phyloP scores from a whole-genome alignment of 1,284 basidiomycete genomes.

The Xerocomus amazonicus region DNA sequence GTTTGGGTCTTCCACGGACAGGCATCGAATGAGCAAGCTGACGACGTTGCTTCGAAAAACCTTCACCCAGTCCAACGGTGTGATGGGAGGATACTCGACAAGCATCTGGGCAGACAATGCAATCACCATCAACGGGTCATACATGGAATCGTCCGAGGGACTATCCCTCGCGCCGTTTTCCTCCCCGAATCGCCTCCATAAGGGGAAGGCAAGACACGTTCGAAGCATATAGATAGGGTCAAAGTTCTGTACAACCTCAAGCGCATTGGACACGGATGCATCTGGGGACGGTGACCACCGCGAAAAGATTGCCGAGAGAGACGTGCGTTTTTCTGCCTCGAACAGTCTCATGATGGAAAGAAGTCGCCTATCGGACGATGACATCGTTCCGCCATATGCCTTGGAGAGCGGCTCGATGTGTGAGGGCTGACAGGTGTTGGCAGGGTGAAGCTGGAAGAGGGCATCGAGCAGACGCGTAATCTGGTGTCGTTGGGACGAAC shows the following conservation, averaged over 20 bases:
- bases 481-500: conserved; percentile 37
- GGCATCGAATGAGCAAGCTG: conserved; percentile 67
- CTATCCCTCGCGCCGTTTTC: conserved; percentile 26
- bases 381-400: conserved; percentile 73
- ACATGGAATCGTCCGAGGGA: conserved; percentile 45
- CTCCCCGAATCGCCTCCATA: conserved; percentile 46
- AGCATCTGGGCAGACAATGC: conserved; percentile 66
- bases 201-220: conserved; percentile 73
- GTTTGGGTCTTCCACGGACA: conserved; percentile 65
- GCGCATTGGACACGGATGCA: conserved; percentile 40
- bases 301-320: conserved; percentile 57
- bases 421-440: conserved; percentile 78
- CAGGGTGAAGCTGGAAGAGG: conserved; percentile 72
- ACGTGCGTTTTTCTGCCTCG: conserved; percentile 67
- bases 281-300: conserved; percentile 57
- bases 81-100: conserved; percentile 51
- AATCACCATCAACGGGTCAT: conserved; percentile 82
- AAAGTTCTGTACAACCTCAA: conserved; percentile 69
- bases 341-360: conserved; percentile 77
- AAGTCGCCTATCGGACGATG: conserved; percentile 59
- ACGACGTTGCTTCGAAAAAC: conserved; percentile 80
- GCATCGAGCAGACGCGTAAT: conserved; percentile 55
- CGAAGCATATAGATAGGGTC: conserved; percentile 69
- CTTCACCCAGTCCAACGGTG: conserved; percentile 72
- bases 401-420: conserved; percentile 74